A percentile compares a stretch with the other conserved stretches of the same genome.
These are phyloP conservation scores for Hygrophila difformis DNA, from an alignment of 257 asterid genomes.

Conservation along the genomic window DNA sequence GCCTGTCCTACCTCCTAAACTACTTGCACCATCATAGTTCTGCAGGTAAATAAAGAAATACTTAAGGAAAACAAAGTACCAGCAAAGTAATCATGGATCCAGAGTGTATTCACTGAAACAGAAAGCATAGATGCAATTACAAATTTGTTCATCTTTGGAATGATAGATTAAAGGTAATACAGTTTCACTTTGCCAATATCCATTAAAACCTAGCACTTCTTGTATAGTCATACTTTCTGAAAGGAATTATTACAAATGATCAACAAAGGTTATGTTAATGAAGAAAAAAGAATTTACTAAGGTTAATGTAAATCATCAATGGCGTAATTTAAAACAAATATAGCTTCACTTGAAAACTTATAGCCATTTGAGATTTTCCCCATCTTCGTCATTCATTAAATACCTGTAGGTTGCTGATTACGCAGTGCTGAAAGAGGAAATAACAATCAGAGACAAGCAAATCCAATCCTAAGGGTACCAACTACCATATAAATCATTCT, in stretches of 20 bases:
- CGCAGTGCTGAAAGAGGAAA: conserved; percentile 72
- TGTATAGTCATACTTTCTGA: conserved; percentile 81
- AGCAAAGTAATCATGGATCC: too few species aligned
- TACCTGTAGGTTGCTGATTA: conserved; percentile 50
- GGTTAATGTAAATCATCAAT: background rate
- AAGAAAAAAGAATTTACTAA: background rate
- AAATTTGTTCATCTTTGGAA: too few species aligned
- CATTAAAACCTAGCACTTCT: conserved; percentile 66
- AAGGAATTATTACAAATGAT: background rate
- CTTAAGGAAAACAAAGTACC: too few species aligned
- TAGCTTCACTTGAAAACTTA: conserved; percentile 42
- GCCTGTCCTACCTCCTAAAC: too few species aligned
- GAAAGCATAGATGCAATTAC: too few species aligned
- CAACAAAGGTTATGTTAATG: background rate
- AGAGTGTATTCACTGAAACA: too few species aligned
- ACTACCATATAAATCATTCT: background rate
- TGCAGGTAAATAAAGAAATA: too few species aligned
- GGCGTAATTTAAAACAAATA: background rate
- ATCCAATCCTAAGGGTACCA: too few species aligned
- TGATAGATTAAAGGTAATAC: too few species aligned
- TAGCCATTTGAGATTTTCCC: conserved; percentile 64
- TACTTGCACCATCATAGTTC: too few species aligned
- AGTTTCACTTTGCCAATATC: too few species aligned
- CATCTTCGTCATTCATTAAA: conserved; percentile 65
- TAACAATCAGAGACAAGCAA: too few species aligned